Base-by-base conservation (phyloP, 169 alveolate genomes). In the Eimeria tenella region DNA sequence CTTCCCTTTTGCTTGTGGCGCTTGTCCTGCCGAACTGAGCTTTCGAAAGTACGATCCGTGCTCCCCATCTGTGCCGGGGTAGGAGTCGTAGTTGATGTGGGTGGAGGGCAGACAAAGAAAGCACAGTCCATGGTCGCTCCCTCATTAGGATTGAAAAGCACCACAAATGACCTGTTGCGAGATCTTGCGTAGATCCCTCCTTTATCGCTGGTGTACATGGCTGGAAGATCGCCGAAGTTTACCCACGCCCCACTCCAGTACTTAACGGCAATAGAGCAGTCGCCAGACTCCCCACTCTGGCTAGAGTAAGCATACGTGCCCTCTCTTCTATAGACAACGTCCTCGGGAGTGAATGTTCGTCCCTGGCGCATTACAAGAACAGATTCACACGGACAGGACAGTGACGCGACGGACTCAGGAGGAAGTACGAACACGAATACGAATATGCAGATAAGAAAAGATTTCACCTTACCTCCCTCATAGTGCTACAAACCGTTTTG, bases 271-370 rank as follows among this genome's bases (percentile, higher is more conserved):
- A 60, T 60, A 49, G 83, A 42, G 62, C 83, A 73, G 50, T 73
- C 83, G 19, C 31, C 83, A 42, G 83, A 49, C 8, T 31, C 58
- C 42, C 83, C 83, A 10, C 17, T 73, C 83, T 73, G 83, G 42
- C 3, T 11, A 23, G 83, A 55, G 83, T 7, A 49, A 25, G 62
- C 62, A 31, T 73, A 73, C 4, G 83, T 73, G 25, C 83, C 83
- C 23, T 8, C 56, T 11, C 15, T 25, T 25, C 49, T 71, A 21
- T 25, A 13, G 82, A 19, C 49, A 71, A 71, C 23, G 82, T 31
- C 10, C 19, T 55, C 42, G 58, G 15, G 23, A 10, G 7, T 42
- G 25, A 13, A 3, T 21, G 5, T 5, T 0, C 31, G 62, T 10
- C 50, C 83, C 58, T 42, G 58, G 19, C 5, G 25, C 23, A 73